Percentiles rank a stretch among this genome's conserved stretches.
These are phyloP conservation scores for Zasmidium citrigriseum DNA, from an alignment of 2,329 filamentous ascomycete genomes.

Conservation along the genomic window DNA sequence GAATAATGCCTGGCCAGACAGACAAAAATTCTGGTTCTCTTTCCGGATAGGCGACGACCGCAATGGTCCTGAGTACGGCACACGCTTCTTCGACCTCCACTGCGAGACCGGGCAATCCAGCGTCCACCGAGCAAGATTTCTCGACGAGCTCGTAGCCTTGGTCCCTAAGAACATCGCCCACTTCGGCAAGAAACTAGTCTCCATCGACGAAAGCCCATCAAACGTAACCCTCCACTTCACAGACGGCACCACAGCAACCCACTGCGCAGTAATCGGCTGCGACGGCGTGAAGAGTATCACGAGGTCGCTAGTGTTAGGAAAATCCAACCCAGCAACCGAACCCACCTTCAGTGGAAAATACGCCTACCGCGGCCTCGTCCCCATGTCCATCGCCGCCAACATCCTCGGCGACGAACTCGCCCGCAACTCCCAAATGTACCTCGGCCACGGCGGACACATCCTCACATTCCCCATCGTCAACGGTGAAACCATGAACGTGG, in stretches of 20 bases:
- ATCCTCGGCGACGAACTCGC: slow-evolving; percentile 17
- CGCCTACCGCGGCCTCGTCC: slow-evolving; percentile 63
- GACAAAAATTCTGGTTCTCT: slow-evolving; percentile 40
- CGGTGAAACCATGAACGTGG: slow-evolving; percentile 7
- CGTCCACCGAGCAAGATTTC: slow-evolving; percentile 41
- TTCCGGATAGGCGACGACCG: slow-evolving; percentile 24
- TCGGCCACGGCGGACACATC: slow-evolving; percentile 5
- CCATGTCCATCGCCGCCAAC: slow-evolving; percentile 46
- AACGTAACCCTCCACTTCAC: slow-evolving; percentile 40
- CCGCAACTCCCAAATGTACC: slow-evolving; percentile 1
- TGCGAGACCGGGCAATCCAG: slow-evolving; percentile 25
- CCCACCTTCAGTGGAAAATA: slow-evolving; percentile 59
- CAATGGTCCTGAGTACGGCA: slow-evolving; percentile 12
- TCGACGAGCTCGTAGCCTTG: slow-evolving; percentile 42
- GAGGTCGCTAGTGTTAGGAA: slow-evolving; percentile 55
- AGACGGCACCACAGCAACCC: slow-evolving; percentile 47
- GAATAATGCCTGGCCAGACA: slow-evolving; percentile 36
- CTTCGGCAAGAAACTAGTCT: slow-evolving; percentile 30
- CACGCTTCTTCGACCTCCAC: slow-evolving; percentile 22
- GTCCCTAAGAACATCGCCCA: slow-evolving; percentile 37
- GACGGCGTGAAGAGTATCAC: slow-evolving; percentile 64
- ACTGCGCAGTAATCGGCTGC: slow-evolving; percentile 57
- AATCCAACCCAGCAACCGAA: slow-evolving; percentile 45
- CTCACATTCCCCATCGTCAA: slow-evolving; percentile 13
- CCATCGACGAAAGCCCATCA: slow-evolving; percentile 25